Conservation (phyloP, 768 basidiomycete genomes). For the Lactifluus pinguis region DNA sequence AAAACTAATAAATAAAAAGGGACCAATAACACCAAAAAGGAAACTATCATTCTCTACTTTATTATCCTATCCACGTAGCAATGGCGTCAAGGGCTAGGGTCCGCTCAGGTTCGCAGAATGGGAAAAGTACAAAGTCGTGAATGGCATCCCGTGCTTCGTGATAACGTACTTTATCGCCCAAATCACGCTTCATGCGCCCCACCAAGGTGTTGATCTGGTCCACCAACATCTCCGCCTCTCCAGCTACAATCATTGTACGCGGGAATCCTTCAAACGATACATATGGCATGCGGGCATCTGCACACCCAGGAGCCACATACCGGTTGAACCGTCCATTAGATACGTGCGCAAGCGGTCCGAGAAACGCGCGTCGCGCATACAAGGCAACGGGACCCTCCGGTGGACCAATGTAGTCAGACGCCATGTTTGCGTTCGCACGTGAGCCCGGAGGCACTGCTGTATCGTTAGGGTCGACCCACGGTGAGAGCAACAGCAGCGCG, state of each 20-base stretch:
- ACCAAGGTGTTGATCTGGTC: slow-evolving; percentile 28
- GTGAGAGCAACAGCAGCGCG: slow-evolving; percentile 9
- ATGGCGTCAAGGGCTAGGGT: slow-evolving; percentile 19
- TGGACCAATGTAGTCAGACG: slow-evolving; percentile 5
- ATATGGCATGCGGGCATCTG: slow-evolving; percentile 18
- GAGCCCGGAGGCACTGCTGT: slow-evolving; percentile 3
- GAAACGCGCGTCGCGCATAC: slow-evolving; percentile 10
- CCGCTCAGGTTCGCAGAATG: slow-evolving; percentile 23
- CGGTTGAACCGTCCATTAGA: not conserved
- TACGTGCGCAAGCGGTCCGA: slow-evolving; percentile 9
- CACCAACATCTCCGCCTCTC: slow-evolving; percentile 28
- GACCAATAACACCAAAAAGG: slow-evolving; percentile 12
- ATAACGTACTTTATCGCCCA: slow-evolving; percentile 26
- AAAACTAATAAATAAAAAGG: not conserved
- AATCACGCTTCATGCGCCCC: slow-evolving; percentile 25
- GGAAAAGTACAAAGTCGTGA: slow-evolving; percentile 24
- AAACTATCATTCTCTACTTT: not conserved
- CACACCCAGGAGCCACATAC: not conserved
- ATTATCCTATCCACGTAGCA: slow-evolving; percentile 16
- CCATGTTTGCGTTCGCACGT: slow-evolving; percentile 7
- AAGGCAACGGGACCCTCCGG: not conserved
- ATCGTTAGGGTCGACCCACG: slow-evolving; percentile 8
- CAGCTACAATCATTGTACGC: slow-evolving; percentile 26
- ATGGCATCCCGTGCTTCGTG: slow-evolving; percentile 25
- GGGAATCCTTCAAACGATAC: slow-evolving; percentile 27